Evolutionary conservation across 106 monocot genomes (phyloP).

Genomic region (Phalaenopsis aphrodite): DNA sequence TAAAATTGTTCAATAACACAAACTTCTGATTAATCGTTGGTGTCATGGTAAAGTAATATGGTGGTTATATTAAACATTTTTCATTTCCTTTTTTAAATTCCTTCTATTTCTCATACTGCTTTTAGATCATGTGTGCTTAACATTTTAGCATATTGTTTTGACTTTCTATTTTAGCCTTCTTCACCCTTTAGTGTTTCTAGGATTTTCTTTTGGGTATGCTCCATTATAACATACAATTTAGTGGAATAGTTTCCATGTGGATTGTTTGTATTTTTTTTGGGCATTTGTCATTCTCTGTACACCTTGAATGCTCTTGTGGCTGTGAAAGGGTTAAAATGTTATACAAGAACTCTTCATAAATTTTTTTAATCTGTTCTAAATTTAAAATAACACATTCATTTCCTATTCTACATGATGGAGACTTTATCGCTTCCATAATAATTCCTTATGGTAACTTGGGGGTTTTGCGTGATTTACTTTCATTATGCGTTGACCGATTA

Average conservation of each 20-base stretch:
- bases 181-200: not conserved
- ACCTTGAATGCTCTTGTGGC: not conserved
- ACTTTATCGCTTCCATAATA: no score
- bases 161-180: not conserved
- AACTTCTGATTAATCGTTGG: not conserved
- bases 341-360: not conserved
- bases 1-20: not conserved
- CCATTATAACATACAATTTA: not conserved
- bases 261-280: not conserved
- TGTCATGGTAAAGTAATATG: not conserved
- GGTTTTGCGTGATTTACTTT: no score
- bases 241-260: not conserved
- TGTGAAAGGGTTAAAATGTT: not conserved
- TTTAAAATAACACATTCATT: not conserved
- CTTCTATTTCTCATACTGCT: not conserved
- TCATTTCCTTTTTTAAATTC: not conserved
- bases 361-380: not conserved
- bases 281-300: not conserved
- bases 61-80: not conserved
- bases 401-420: not conserved
- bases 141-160: not conserved
- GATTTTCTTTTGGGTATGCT: not conserved
- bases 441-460: no score
- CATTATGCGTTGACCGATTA: no score
- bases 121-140: not conserved